Evolutionary conservation across 1,139 yeast genomes (phyloP).

Genomic region (Pichia sp.): DNA sequence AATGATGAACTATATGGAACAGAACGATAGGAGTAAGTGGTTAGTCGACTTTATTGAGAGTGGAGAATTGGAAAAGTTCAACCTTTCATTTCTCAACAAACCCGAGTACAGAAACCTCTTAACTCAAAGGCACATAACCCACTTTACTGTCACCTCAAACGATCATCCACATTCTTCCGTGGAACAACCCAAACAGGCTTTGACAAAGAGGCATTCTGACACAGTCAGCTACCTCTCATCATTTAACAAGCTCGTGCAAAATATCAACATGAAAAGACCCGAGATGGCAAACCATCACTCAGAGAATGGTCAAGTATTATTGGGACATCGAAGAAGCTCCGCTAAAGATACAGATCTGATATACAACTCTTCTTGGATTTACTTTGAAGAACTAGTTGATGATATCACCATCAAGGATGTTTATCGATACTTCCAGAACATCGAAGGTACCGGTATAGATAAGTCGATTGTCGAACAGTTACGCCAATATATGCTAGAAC

Average conservation of each 20-base stretch:
- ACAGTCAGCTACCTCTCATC: constrained; percentile 19
- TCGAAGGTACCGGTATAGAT: constrained; percentile 23
- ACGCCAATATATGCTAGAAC: constrained; percentile 33
- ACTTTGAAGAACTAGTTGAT: constrained; percentile 10
- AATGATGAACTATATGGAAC: constrained; percentile 52
- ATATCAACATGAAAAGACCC: too few relatives aligned
- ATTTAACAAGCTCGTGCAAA: constrained; percentile 24
- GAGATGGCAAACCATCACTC: too few relatives aligned
- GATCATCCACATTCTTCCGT: too few relatives aligned
- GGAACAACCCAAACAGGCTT: not conserved
- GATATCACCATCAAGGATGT: constrained; percentile 25
- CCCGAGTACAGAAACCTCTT: too few relatives aligned
- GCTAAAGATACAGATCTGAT: not conserved
- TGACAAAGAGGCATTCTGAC: constrained; percentile 9
- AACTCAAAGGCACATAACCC: too few relatives aligned
- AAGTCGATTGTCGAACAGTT: constrained; percentile 36
- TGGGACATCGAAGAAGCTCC: too few relatives aligned
- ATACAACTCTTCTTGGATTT: not conserved
- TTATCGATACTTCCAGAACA: constrained; percentile 28
- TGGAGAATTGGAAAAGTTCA: constrained; percentile 37
- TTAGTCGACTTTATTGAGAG: constrained; percentile 39
- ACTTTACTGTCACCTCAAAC: too few relatives aligned
- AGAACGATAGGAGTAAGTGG: constrained; percentile 56
- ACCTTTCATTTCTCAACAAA: constrained; percentile 31
- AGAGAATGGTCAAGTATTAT: too few relatives aligned